Base-by-base conservation (phyloP, 1,139 yeast genomes). In the Blastobotrys buckinghamii region DNA sequence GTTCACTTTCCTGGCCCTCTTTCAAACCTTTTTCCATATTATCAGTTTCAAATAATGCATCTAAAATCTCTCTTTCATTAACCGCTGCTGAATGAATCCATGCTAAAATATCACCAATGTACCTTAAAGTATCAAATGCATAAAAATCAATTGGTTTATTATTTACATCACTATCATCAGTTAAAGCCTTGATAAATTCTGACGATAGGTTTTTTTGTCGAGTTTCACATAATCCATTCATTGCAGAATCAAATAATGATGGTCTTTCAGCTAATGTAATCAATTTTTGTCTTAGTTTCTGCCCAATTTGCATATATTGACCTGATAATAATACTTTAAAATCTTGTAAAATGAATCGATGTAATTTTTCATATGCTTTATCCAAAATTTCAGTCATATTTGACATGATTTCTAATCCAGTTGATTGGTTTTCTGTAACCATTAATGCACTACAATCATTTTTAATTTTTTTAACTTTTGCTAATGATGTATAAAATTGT, bases 21-120 rank as follows among this genome's bases (percentile, higher is more conserved):
- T 64, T 53, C 44, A 60, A 45, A 48, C 63, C 55, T 53, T 52
- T 47, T 40, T 66, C 56, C 55, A 63, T 58, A 49, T 71, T 69
- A 38, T 67, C 70, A 42, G 72, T 69, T 40, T 73, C 74, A 52
- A 83, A 75, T 48, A 83, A 60, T 10, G 76, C 75, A 7, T 76
- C 75, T 15, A 92, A 75, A 34, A 84, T 75, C 62, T 94, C 98
- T 35, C 81, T 75, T 64, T 94, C 98, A 64, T 87, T 86, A 5
- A 89, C 95, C 33, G 90, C 82, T n/a, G 88, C 76, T 0, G 94
- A 79, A 61, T 94, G 97, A 13, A 90, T 76, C 70, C 87, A 86
- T 0, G 98, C 98, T 42, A 92, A 69, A 30, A 92, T 75, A 63
- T 89, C 97, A 26, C 97, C 96, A 17, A 87, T 75, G 57, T 82